Evolutionary conservation across 768 basidiomycete genomes (phyloP).

Genomic region (Suillus alpinus): DNA sequence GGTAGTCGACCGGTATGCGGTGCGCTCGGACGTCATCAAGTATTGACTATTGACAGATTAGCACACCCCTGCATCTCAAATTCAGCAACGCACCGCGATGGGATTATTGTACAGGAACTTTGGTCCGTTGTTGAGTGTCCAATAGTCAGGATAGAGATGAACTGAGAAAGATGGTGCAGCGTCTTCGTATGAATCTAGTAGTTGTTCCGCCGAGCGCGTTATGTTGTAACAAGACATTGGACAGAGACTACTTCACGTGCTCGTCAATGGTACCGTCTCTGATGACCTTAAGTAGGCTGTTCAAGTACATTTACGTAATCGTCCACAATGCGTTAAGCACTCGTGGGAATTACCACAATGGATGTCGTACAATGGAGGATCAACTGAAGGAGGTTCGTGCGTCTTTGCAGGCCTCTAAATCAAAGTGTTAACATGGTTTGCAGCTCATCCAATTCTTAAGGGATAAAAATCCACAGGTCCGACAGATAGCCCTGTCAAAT

Average conservation of each 20-base stretch:
- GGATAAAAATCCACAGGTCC: constrained; percentile 83
- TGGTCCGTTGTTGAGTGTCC: constrained; percentile 77
- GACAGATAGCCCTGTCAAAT: constrained; percentile 83
- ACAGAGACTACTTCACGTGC: not conserved
- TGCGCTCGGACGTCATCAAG: constrained; percentile 82
- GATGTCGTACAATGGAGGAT: constrained; percentile 28
- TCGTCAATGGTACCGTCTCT: constrained; percentile 2
- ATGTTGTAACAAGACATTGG: constrained; percentile 72
- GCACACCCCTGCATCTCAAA: not conserved
- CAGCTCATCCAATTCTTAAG: constrained; percentile 83
- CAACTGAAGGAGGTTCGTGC: constrained; percentile 40
- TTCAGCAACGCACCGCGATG: constrained; percentile 48
- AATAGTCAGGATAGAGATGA: constrained; percentile 75
- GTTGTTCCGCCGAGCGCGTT: constrained; percentile 58
- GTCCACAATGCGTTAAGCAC: constrained; percentile 5
- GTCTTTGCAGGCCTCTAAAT: not conserved
- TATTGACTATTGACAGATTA: constrained; percentile 49
- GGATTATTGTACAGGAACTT: constrained; percentile 82
- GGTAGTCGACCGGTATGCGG: constrained; percentile 82
- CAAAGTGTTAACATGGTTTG: constrained; percentile 8
- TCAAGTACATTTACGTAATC: constrained; percentile 20
- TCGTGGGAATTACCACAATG: constrained; percentile 18
- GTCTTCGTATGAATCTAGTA: constrained; percentile 54
- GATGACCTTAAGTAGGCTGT: not conserved
- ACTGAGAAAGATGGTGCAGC: constrained; percentile 75